Percentiles rank a stretch among this genome's conserved stretches.
Conservation (phyloP, 2,329 filamentous ascomycete genomes). For the Neofusicoccum ribis region DNA sequence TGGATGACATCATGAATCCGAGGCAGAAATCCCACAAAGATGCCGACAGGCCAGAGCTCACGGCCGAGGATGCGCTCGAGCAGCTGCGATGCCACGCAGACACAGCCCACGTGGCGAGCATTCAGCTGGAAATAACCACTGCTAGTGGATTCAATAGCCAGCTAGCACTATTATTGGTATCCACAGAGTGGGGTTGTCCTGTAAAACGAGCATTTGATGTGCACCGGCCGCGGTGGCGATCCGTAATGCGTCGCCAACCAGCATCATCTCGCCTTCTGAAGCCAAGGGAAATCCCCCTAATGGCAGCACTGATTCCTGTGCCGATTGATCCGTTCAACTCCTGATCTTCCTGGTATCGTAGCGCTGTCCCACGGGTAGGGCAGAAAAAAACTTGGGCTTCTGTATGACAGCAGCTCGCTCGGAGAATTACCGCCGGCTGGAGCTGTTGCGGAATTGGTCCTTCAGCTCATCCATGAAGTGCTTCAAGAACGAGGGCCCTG, state of each 20-base stretch:
- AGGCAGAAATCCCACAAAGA: too few relatives aligned
- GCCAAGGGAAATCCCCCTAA: slow-evolving; percentile 16
- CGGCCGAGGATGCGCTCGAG: too few relatives aligned
- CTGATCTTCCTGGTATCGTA: not conserved
- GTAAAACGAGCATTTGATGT: not conserved
- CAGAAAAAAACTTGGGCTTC: not conserved
- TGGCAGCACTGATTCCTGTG: not conserved
- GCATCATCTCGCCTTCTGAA: slow-evolving; percentile 14
- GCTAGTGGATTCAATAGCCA: too few relatives aligned
- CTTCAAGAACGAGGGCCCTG: slow-evolving; percentile 42
- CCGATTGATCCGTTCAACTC: slow-evolving; percentile 2
- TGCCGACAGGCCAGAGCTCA: too few relatives aligned
- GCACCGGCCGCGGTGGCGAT: not conserved
- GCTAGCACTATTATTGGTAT: too few relatives aligned
- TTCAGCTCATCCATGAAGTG: slow-evolving; percentile 58
- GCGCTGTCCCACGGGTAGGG: not conserved
- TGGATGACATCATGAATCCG: too few relatives aligned
- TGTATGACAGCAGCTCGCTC: not conserved
- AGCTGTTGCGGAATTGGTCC: slow-evolving; percentile 38
- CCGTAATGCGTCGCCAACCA: not conserved
- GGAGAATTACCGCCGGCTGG: not conserved
- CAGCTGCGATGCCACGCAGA: too few relatives aligned
- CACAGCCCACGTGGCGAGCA: too few relatives aligned
- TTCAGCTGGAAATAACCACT: too few relatives aligned
- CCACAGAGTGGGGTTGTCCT: too few relatives aligned